Conservation (phyloP, 768 basidiomycete species). For the Auricularia sp. region DNA sequence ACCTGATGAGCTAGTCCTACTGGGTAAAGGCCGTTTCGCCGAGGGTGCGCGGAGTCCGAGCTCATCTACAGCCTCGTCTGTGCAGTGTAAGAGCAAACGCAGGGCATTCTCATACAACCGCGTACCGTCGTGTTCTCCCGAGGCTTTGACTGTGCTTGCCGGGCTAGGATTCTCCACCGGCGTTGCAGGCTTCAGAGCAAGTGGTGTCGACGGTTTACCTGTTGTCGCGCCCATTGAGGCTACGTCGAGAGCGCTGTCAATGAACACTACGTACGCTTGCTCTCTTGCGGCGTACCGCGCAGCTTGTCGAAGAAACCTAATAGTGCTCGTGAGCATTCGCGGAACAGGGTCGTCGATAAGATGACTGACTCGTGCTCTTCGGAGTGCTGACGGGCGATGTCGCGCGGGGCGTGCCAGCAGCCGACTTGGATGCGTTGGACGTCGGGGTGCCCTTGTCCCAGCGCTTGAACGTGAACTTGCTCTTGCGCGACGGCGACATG, state of each 20-base stretch:
- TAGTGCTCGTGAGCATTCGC: not conserved
- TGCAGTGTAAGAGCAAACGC: not conserved
- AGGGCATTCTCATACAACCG: not conserved
- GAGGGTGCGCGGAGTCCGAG: not conserved
- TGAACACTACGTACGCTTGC: not conserved
- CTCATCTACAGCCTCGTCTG: not conserved
- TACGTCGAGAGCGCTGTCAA: not conserved
- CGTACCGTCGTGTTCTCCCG: not conserved
- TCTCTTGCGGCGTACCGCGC: not conserved
- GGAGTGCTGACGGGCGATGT: not conserved
- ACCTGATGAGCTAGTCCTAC: no score
- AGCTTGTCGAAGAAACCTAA: not conserved
- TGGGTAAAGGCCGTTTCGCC: not conserved
- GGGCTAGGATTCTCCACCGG: not conserved
- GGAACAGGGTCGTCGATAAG: not conserved
- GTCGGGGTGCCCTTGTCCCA: not conserved
- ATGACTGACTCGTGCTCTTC: not conserved
- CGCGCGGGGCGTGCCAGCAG: not conserved
- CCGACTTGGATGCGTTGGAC: not conserved
- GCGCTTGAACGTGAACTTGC: not conserved
- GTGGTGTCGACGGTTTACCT: not conserved
- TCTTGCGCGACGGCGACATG: not conserved
- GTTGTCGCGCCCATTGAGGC: not conserved
- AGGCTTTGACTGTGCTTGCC: not conserved
- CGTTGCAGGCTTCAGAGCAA: not conserved